phyloP scores from a whole-genome alignment of 2,329 filamentous ascomycete species.

The Aspergillus ibericus region DNA sequence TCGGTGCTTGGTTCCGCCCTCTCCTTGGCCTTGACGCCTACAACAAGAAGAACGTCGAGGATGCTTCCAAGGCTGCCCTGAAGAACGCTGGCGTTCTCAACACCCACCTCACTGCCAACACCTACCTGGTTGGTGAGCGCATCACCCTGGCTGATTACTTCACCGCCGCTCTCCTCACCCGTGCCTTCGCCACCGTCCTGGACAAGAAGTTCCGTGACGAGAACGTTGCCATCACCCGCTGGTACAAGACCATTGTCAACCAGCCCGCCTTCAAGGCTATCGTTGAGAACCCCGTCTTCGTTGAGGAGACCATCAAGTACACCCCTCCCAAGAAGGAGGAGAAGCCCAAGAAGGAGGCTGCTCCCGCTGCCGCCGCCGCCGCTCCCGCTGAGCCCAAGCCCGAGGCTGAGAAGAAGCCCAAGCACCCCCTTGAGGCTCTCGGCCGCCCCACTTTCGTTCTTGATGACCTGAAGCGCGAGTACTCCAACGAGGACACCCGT shows the following conservation, averaged over 20 bases:
- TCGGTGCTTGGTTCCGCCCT: constrained; percentile 83
- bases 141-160: constrained; percentile 96
- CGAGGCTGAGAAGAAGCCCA: constrained; percentile 74
- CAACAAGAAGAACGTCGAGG: constrained; percentile 98
- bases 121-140: constrained; percentile 96
- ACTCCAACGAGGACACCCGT: constrained; percentile 91
- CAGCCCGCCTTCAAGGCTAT: constrained; percentile 87
- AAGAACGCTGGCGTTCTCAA: constrained; percentile 74
- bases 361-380: constrained; percentile 63
- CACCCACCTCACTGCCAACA: constrained; percentile 86
- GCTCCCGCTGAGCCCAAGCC: constrained; percentile 56
- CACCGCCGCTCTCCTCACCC: constrained; percentile 72
- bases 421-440: constrained; percentile 90
- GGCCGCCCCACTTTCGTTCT: constrained; percentile 76
- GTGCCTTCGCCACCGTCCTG: constrained; percentile 92
- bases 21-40: constrained; percentile 79
- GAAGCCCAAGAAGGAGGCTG: constrained; percentile 70
- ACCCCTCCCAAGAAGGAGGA: constrained; percentile 70
- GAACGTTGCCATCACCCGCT: constrained; percentile 85
- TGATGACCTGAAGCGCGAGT: constrained; percentile 98
- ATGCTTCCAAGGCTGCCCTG: constrained; percentile 66
- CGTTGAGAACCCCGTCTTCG: constrained; percentile 70
- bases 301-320: constrained; percentile 77
- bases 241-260: constrained; percentile 92
- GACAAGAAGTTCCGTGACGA: constrained; percentile 82